Percentiles rank a stretch among this genome's conserved stretches.
These are phyloP conservation scores for Dillenia turbinata DNA, from an alignment of 164 flowering plant species.

Conservation along the genomic window DNA sequence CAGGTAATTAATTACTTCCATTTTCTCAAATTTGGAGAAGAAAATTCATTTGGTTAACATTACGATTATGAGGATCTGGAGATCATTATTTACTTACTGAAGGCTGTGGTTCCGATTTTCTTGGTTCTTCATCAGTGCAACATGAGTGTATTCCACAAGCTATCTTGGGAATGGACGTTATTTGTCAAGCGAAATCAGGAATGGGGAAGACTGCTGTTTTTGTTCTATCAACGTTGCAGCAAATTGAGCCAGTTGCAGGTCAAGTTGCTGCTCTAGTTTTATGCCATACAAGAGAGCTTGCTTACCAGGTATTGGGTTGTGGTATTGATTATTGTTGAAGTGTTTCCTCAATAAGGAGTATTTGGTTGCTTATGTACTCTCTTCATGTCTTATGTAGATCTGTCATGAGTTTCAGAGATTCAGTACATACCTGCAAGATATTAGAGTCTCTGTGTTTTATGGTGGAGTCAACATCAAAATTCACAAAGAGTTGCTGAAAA, in stretches of 20 bases:
- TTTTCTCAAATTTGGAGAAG: conserved; percentile 34
- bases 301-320: conserved; percentile 70
- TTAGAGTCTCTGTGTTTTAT: conserved; percentile 92
- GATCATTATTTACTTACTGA: conserved; percentile 57
- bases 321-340: background rate
- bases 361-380: background rate
- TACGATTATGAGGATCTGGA: conserved; percentile 52
- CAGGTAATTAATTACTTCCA: conserved; percentile 62
- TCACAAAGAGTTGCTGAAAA: conserved; percentile 87
- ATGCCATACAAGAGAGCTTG: conserved; percentile 96
- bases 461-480: conserved; percentile 86
- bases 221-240: conserved; percentile 87
- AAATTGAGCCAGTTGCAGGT: conserved; percentile 87
- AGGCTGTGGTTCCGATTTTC: conserved; percentile 52
- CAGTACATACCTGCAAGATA: conserved; percentile 80
- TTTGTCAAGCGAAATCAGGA: conserved; percentile 98
- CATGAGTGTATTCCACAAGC: conserved; percentile 99
- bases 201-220: conserved; percentile 99
- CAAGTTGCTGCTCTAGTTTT: conserved; percentile 97
- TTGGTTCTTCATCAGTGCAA: conserved; percentile 91
- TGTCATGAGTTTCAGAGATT: conserved; percentile 97
- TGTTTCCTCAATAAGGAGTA: background rate
- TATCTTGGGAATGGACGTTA: conserved; percentile 96
- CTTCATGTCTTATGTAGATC: conserved; percentile 40
- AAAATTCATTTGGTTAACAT: conserved; percentile 51